Evolutionary conservation across 306 rosid genomes (phyloP).

Genomic region (Oxytropis ochrocephala): DNA sequence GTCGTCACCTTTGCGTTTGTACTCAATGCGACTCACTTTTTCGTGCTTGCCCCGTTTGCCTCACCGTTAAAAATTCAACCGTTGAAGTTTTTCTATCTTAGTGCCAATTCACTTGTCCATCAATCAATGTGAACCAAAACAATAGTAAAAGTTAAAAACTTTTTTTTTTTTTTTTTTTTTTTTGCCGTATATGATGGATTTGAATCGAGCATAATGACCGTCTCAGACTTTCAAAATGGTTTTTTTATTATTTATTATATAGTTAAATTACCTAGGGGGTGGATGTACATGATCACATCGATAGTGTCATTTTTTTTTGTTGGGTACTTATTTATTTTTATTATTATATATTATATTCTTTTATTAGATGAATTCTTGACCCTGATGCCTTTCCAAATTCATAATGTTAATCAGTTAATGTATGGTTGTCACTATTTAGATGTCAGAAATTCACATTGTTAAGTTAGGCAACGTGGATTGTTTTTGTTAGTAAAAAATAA

Average conservation of each 20-base stretch:
- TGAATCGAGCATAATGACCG: background rate
- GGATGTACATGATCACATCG: slow-evolving; percentile 62
- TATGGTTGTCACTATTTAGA: slow-evolving; percentile 4
- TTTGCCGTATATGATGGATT: background rate
- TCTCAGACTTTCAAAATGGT: background rate
- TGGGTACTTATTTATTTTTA: background rate
- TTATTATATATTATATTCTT: slow-evolving; percentile 47
- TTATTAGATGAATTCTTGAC: slow-evolving; percentile 28
- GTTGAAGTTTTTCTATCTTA: slow-evolving; percentile 63
- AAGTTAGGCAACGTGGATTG: background rate
- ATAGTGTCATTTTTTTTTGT: slow-evolving; percentile 26
- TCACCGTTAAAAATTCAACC: slow-evolving; percentile 58
- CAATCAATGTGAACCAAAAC: background rate
- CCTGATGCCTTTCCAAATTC: background rate
- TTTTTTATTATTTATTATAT: background rate
- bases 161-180: background rate
- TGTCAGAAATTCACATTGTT: background rate
- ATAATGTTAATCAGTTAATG: background rate
- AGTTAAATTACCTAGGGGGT: slow-evolving; percentile 24
- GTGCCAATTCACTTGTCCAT: slow-evolving; percentile 34
- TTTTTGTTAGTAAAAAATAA: background rate
- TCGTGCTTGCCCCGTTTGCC: slow-evolving; percentile 72
- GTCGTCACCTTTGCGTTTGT: slow-evolving; percentile 78
- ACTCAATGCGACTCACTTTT: slow-evolving; percentile 57
- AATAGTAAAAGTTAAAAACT: too few relatives aligned